Percentiles rank a stretch among this genome's conserved stretches.
Evolutionary conservation across 768 basidiomycete species (phyloP).

Genomic region (Lactarius hengduanensis): DNA sequence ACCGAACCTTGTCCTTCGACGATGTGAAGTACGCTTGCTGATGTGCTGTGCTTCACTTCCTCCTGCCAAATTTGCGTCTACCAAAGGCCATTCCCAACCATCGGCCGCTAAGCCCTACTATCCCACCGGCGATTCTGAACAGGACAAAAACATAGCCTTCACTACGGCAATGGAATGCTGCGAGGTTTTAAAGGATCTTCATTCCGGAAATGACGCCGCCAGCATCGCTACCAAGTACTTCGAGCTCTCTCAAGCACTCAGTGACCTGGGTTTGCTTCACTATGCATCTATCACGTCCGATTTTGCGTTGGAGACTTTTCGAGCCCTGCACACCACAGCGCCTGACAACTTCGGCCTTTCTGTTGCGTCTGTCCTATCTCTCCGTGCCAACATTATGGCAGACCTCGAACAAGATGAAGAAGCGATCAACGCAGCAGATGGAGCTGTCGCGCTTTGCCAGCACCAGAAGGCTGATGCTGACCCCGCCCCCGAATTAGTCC

Average conservation of each 20-base stretch:
- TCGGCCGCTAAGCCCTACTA: conserved; percentile 3
- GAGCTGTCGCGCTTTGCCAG: conserved; percentile 1
- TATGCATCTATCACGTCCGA: conserved; percentile 8
- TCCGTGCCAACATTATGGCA: conserved; percentile 8
- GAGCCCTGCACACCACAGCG: neutral
- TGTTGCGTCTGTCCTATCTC: conserved; percentile 8
- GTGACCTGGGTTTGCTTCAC: conserved; percentile 12
- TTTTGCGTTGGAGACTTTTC: neutral
- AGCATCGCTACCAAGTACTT: neutral
- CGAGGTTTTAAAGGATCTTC: neutral
- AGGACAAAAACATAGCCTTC: conserved; percentile 1
- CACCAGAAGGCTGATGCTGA: neutral
- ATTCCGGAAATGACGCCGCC: neutral
- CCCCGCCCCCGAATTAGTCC: conserved; percentile 1
- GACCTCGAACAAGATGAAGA: conserved; percentile 16
- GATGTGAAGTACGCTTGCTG: conserved; percentile 15
- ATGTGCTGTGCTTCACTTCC: conserved; percentile 17
- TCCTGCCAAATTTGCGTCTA: conserved; percentile 12
- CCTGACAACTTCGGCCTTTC: neutral
- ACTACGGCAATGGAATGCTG: conserved; percentile 7
- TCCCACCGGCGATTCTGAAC: conserved; percentile 13
- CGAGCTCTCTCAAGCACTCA: conserved; percentile 20
- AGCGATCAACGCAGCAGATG: neutral
- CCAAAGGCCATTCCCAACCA: conserved; percentile 8
- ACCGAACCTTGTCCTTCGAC: conserved; percentile 5